Conservation (phyloP, 2,329 filamentous ascomycete genomes). For the Pseudogymnoascus sp. region DNA sequence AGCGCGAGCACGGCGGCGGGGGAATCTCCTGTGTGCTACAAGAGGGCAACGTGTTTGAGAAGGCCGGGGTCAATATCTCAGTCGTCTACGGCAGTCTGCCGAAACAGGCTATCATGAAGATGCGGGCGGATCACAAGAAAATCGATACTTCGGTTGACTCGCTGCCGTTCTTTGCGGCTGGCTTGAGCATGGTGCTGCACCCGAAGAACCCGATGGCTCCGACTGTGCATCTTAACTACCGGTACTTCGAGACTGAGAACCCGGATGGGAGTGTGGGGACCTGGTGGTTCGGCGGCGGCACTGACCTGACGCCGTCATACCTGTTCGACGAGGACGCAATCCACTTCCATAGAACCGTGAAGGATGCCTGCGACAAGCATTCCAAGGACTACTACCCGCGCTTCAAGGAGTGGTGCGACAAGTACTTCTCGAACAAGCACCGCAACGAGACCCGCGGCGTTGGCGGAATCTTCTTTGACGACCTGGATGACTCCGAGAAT, state of each 20-base stretch:
- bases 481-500: slow-evolving; percentile 78
- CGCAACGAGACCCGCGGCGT: slow-evolving; percentile 77
- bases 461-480: slow-evolving; percentile 98
- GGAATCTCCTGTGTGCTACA: slow-evolving; percentile 93
- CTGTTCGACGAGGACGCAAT: slow-evolving; percentile 95
- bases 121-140: slow-evolving; percentile 91
- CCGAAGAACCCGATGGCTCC: slow-evolving; percentile 94
- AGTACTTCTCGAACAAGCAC: slow-evolving; percentile 94
- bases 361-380: slow-evolving; percentile 86
- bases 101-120: slow-evolving; percentile 78
- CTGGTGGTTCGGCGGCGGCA: slow-evolving; percentile 98
- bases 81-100: slow-evolving; percentile 90
- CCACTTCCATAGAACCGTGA: slow-evolving; percentile 91
- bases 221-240: slow-evolving; percentile 95
- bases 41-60: slow-evolving; percentile 95
- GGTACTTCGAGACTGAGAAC: slow-evolving; percentile 94
- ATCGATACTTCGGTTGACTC: slow-evolving; percentile 70
- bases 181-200: slow-evolving; percentile 86
- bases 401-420: slow-evolving; percentile 98
- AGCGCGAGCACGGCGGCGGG: slow-evolving; percentile 77
- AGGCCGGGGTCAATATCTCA: slow-evolving; percentile 90
- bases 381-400: slow-evolving; percentile 84
- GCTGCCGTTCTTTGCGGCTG: slow-evolving; percentile 90
- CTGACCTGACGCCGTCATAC: slow-evolving; percentile 86
- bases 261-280: slow-evolving; percentile 71